Conservation (phyloP, 148 eudicot species). For the Dysphania ambrosioides region DNA sequence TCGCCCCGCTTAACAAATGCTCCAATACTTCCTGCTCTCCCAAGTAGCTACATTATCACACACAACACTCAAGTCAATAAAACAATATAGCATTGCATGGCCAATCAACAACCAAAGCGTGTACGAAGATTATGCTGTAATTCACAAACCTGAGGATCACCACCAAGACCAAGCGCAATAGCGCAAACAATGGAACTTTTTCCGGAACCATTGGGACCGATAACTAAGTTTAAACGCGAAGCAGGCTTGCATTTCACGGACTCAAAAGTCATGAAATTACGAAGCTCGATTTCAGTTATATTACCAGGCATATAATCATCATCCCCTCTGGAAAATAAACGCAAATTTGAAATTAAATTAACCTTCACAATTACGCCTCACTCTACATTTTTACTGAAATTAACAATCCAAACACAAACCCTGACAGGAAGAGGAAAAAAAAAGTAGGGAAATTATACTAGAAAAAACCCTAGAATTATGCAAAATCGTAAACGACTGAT, state of each 20-base stretch:
- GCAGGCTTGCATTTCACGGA: slow-evolving; percentile 70
- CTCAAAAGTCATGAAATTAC: slow-evolving; percentile 84
- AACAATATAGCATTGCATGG: too few relatives aligned
- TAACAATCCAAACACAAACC: not conserved
- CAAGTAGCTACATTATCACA: slow-evolving; percentile 90
- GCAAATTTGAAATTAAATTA: slow-evolving; percentile 7
- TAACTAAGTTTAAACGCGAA: slow-evolving; percentile 78
- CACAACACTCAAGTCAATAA: too few relatives aligned
- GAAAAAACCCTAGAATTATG: slow-evolving; percentile 7
- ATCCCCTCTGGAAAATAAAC: slow-evolving; percentile 49
- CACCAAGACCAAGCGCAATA: slow-evolving; percentile 88
- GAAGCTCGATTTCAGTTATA: slow-evolving; percentile 75
- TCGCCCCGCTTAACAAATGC: slow-evolving; percentile 92
- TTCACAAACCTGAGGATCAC: slow-evolving; percentile 76
- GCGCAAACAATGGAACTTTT: slow-evolving; percentile 95
- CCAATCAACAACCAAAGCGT: too few relatives aligned
- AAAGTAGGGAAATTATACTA: not conserved
- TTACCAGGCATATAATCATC: slow-evolving; percentile 89
- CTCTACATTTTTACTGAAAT: not conserved
- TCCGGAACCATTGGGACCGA: slow-evolving; percentile 96
- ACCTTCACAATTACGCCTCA: not conserved
- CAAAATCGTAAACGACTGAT: not conserved
- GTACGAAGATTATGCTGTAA: not conserved
- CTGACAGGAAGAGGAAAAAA: not conserved
- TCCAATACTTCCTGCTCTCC: slow-evolving; percentile 78